Evolutionary conservation across 202 grass and related monocot genomes (phyloP), one percentile per base, ranked within the genome.

Genomic region (Bolboschoenoplectus hybrid): DNA sequence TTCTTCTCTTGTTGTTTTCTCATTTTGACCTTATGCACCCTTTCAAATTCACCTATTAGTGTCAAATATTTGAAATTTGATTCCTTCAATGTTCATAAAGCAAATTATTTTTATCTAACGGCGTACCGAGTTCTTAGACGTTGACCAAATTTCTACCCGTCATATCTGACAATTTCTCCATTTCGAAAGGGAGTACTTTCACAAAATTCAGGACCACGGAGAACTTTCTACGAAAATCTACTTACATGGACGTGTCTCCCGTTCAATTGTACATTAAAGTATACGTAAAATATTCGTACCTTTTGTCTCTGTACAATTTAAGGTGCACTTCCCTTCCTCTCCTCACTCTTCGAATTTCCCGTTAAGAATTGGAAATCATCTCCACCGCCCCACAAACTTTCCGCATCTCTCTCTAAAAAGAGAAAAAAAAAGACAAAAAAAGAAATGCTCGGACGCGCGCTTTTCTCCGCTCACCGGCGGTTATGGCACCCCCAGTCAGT

Each of bases 381-480:
- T n/a, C 53, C 53, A 44, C 72, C 26, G 82, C 91, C 80, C 91
- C 91, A 78, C 5, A 61, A 17, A 4, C 80, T 26, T 26, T 26
- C 84, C 62, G 38, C 84, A 80, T 10, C 81, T 1, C 13, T 79
- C 36, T 58, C 52, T 60, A 2, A 14, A 60, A 66, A 44, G 77
- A 81, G 44, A 20, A 70, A 70, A 8, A 5, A 70, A 84, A 83
- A 51, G 32, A 65, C 1, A 46, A 20, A 12, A 51, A 50, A 4
- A 57, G 40, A 39, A 56, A 84, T 84, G 81, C 64, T 84, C 12
- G 81, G 63, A 32, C 81, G 81, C 41, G 62, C 47, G 14, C 81
- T 84, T 41, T 65, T 84, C 43, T 84, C 49, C 8, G 14, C 81
- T 56, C 63, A 52, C 44, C 81, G 82, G 47, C 6, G 64, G 14